Percentiles rank a stretch among this genome's conserved stretches.
Evolutionary conservation across 2,329 filamentous ascomycete genomes (phyloP).

Genomic region (Epichloe gansuensis): DNA sequence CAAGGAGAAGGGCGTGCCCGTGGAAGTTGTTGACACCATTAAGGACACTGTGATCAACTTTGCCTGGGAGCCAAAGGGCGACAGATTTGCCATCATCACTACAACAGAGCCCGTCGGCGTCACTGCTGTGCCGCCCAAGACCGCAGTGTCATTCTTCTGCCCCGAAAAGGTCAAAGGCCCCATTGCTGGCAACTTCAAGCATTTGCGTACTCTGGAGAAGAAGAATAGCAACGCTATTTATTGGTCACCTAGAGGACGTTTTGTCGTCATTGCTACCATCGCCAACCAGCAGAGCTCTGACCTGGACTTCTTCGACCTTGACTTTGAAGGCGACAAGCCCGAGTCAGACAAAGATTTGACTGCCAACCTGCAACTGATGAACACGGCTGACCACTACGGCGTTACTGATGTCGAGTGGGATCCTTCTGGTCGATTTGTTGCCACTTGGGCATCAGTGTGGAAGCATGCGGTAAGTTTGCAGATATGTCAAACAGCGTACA

Average conservation of each 20-base stretch:
- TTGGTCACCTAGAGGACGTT: slow-evolving; percentile 93
- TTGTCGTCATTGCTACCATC: slow-evolving; percentile 88
- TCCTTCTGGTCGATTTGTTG: slow-evolving; percentile 85
- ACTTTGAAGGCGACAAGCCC: slow-evolving; percentile 94
- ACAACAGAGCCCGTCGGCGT: slow-evolving; percentile 70
- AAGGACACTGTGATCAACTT: slow-evolving; percentile 99
- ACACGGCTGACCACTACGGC: slow-evolving; percentile 87
- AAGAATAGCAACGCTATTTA: slow-evolving; percentile 99
- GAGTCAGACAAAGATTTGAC: slow-evolving; percentile 88
- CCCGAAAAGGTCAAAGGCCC: slow-evolving; percentile 84
- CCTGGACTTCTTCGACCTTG: slow-evolving; percentile 93
- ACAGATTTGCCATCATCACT: slow-evolving; percentile 93
- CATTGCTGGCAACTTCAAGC: slow-evolving; percentile 84
- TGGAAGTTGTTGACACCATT: slow-evolving; percentile 93
- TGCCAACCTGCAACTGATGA: slow-evolving; percentile 91
- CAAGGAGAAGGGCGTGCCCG: slow-evolving; percentile 92
- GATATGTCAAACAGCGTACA: not conserved
- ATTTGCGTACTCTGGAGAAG: slow-evolving; percentile 89
- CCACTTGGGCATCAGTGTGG: slow-evolving; percentile 87
- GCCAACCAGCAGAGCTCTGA: slow-evolving; percentile 88
- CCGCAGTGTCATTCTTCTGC: slow-evolving; percentile 88
- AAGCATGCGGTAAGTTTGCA: slow-evolving; percentile 69
- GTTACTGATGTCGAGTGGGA: slow-evolving; percentile 98
- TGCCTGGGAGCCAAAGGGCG: slow-evolving; percentile 96
- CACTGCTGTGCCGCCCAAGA: slow-evolving; percentile 82